These are phyloP conservation scores for Kuraishia borneana DNA, from an alignment of 805 yeast species.

Conservation along the genomic window DNA sequence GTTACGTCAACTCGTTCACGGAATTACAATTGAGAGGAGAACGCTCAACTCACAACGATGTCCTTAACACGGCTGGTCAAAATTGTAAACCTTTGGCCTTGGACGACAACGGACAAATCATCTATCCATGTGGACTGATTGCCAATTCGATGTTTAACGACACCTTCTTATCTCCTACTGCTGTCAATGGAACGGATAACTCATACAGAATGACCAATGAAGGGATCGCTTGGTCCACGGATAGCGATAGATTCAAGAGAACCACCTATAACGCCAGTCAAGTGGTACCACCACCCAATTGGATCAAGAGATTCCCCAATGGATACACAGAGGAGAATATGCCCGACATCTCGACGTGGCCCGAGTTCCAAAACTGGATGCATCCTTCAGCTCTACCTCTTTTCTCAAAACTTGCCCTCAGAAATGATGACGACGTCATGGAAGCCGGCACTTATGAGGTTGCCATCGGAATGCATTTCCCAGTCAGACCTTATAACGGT, in stretches of 20 bases:
- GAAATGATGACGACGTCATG: constrained; percentile 48
- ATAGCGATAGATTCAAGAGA: constrained; percentile 50
- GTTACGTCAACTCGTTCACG: constrained; percentile 82
- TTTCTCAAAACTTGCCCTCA: constrained; percentile 53
- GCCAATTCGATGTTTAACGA: constrained; percentile 77
- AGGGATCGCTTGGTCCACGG: constrained; percentile 66
- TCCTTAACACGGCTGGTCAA: constrained; percentile 43
- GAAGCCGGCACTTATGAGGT: constrained; percentile 52
- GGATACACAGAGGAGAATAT: constrained; percentile 63
- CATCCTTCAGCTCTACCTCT: constrained; percentile 65
- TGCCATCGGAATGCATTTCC: constrained; percentile 66
- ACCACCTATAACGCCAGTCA: constrained; percentile 49
- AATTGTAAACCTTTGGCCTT: constrained; percentile 58
- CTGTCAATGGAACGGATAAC: constrained; percentile 27
- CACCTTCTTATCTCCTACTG: constrained; percentile 42
- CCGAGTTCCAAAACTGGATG: constrained; percentile 79
- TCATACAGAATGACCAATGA: constrained; percentile 34
- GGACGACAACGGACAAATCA: constrained; percentile 34
- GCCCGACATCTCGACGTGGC: constrained; percentile 61
- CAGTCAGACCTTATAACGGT: constrained; percentile 59
- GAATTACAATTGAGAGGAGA: constrained; percentile 72
- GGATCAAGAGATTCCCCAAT: constrained; percentile 59
- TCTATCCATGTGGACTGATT: constrained; percentile 77
- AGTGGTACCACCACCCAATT: constrained; percentile 77
- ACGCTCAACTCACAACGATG: constrained; percentile 38